phyloP scores from a whole-genome alignment of 2,329 filamentous ascomycete species.

The Ciborinia camelliae region DNA sequence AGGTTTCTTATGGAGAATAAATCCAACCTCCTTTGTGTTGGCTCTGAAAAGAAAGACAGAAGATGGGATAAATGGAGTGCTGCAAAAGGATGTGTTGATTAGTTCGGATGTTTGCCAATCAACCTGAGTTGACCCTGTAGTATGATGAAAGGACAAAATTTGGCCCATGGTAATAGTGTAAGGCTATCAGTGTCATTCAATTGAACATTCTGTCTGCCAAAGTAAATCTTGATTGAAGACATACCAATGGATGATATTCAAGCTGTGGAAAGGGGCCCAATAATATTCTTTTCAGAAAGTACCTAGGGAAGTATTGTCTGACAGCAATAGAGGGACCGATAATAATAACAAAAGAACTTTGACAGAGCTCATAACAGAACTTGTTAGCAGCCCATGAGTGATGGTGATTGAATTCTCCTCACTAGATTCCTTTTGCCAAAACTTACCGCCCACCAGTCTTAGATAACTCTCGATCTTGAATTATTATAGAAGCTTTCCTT shows the following conservation, averaged over 20 bases:
- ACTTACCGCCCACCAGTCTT: neutral
- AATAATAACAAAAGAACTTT: neutral
- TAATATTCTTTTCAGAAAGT: no score
- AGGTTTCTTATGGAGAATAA: neutral
- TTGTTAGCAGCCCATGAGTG: no score
- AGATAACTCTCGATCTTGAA: neutral
- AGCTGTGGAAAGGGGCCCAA: neutral
- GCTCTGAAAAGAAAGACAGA: neutral
- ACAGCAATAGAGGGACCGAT: neutral
- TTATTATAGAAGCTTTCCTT: neutral
- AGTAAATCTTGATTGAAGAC: neutral
- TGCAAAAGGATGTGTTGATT: neutral
- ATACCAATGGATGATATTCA: neutral
- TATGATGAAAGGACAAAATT: neutral
- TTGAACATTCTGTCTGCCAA: neutral
- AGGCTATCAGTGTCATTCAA: neutral
- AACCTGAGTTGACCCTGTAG: neutral
- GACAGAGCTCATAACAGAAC: neutral
- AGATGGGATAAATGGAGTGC: neutral
- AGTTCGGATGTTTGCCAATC: neutral
- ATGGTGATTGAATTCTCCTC: neutral
- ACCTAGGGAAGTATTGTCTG: no score
- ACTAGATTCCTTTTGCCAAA: neutral
- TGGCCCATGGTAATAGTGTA: neutral
- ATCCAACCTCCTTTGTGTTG: neutral